These are phyloP conservation scores for Fagopyrum esculentum DNA, from an alignment of 148 eudicot species.

Conservation along the genomic window DNA sequence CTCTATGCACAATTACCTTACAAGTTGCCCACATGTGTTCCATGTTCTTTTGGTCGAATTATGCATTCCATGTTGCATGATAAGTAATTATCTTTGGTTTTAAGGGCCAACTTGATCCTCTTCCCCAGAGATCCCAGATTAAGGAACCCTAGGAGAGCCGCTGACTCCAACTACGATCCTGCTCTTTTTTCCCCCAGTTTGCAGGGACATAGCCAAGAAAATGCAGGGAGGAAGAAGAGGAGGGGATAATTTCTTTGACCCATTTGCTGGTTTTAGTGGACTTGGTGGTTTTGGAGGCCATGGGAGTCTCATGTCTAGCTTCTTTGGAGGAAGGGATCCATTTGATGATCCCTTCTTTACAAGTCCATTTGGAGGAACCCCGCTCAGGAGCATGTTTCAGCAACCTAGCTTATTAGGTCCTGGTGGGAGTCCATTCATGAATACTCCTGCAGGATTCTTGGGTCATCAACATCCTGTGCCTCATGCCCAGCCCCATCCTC, in stretches of 20 bases:
- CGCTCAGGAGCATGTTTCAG: conserved; percentile 35
- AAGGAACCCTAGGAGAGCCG: too few relatives aligned
- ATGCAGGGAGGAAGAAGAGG: conserved; percentile 15
- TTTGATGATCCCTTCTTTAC: conserved; percentile 27
- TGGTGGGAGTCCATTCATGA: conserved; percentile 20
- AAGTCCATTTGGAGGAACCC: conserved; percentile 12
- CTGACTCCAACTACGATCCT: background rate
- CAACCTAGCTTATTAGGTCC: conserved; percentile 27
- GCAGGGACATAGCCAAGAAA: conserved; percentile 9
- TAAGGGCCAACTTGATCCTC: too few relatives aligned
- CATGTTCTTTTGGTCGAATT: too few relatives aligned
- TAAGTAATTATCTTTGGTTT: background rate
- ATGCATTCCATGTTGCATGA: background rate
- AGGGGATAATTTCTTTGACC: conserved; percentile 14
- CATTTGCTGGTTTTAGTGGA: conserved; percentile 21
- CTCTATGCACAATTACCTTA: background rate
- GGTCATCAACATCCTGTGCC: conserved; percentile 21
- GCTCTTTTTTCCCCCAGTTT: background rate
- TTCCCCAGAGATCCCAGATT: too few relatives aligned
- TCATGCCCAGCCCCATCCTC: conserved; percentile 11
- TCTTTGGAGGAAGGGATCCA: conserved; percentile 54
- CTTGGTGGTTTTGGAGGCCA: conserved; percentile 31
- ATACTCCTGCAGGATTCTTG: conserved; percentile 24
- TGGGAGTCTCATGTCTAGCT: conserved; percentile 28
- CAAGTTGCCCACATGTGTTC: background rate